phyloP scores from a whole-genome alignment of 2,329 filamentous ascomycete genomes.

The Monilinia aucupariae region DNA sequence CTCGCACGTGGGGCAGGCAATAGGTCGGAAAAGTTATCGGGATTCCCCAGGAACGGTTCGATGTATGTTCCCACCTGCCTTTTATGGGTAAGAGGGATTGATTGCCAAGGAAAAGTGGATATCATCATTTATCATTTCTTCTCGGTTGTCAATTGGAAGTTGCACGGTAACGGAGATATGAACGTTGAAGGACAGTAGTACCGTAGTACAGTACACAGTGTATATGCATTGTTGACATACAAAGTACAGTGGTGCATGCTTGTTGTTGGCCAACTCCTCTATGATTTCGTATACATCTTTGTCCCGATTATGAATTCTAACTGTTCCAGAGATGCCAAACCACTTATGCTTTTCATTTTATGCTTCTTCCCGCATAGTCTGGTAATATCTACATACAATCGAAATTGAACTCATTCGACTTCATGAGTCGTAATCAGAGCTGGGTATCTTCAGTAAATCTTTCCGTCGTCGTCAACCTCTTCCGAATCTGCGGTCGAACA shows the following conservation, averaged over 20 bases:
- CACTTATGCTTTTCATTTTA: neutral
- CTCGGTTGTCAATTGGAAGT: neutral
- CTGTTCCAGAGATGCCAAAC: neutral
- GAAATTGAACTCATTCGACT: slow-evolving; percentile 4
- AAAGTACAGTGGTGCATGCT: too few species aligned
- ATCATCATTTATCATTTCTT: neutral
- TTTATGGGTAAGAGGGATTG: neutral
- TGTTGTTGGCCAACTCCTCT: neutral
- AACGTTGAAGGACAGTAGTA: too few species aligned
- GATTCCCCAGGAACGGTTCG: slow-evolving; percentile 6
- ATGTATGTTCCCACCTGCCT: neutral
- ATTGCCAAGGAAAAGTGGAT: slow-evolving; percentile 12
- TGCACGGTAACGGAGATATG: neutral
- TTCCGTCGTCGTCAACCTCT: slow-evolving; percentile 31
- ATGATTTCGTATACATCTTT: too few species aligned
- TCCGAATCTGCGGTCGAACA: slow-evolving; percentile 72
- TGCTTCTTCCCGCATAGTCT: neutral
- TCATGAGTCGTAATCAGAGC: slow-evolving; percentile 9
- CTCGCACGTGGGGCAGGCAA: slow-evolving; percentile 13
- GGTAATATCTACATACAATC: slow-evolving; percentile 10
- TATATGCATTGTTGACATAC: too few species aligned
- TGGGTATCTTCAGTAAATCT: slow-evolving; percentile 7
- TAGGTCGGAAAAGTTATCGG: neutral
- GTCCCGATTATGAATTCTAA: neutral
- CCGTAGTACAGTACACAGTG: neutral